phyloP scores from a whole-genome alignment of 139 green algal species.

The Tetradesmus lagerheimii region DNA sequence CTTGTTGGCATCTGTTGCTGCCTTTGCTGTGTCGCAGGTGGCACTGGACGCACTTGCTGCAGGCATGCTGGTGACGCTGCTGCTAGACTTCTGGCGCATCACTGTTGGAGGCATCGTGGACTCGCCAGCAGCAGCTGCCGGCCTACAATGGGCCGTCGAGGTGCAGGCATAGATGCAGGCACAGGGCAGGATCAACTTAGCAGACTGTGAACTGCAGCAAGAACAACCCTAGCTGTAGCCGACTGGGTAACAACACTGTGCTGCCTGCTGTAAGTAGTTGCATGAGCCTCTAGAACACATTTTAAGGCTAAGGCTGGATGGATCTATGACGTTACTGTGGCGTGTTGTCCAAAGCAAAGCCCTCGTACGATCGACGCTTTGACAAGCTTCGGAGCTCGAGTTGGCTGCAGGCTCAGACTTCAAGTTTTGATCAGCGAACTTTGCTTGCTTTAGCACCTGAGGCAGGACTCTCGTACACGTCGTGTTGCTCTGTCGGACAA shows the following conservation, averaged over 20 bases:
- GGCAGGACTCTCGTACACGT: too few relatives aligned
- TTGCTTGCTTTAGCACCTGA: too few relatives aligned
- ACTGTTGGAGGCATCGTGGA: constrained; percentile 78
- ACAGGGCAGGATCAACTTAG: background rate
- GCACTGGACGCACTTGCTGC: constrained; percentile 75
- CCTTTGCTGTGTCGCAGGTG: constrained; percentile 5
- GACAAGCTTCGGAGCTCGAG: background rate
- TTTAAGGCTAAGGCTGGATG: too few relatives aligned
- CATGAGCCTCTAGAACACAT: too few relatives aligned
- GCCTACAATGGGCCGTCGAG: constrained; percentile 25
- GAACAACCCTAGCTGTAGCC: background rate
- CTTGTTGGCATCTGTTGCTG: too few relatives aligned
- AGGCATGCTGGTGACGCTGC: constrained; percentile 94
- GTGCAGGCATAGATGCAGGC: background rate
- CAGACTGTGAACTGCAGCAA: background rate
- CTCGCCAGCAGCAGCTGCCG: background rate
- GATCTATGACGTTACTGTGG: background rate
- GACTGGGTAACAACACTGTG: too few relatives aligned
- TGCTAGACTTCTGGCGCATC: constrained; percentile 95
- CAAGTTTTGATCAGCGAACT: too few relatives aligned
- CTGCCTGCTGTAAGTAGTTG: too few relatives aligned
- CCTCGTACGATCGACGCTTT: background rate
- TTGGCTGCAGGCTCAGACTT: too few relatives aligned
- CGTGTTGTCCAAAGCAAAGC: background rate
- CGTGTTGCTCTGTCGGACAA: background rate